Evolutionary conservation across 192 early-diverging fungal species (phyloP).

Genomic region (Backusella sp.): DNA sequence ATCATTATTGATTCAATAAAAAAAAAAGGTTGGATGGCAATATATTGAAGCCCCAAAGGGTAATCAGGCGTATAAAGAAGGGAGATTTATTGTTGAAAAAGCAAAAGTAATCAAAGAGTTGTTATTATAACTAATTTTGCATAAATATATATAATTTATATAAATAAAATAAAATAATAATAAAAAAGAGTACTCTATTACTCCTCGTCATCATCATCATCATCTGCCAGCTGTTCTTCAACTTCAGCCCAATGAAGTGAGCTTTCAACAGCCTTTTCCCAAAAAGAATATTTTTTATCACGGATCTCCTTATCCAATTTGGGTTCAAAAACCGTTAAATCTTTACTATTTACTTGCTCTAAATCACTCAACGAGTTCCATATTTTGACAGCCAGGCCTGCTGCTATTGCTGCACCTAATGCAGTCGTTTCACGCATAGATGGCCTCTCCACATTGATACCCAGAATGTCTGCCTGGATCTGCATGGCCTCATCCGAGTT

Average conservation of each 20-base stretch:
- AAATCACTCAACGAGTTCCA: conserved; percentile 57
- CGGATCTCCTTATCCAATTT: conserved; percentile 49
- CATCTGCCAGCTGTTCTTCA: neutral
- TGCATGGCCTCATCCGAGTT: conserved; percentile 90
- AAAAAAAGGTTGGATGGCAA: conserved; percentile 50
- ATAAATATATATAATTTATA: neutral
- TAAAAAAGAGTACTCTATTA: neutral
- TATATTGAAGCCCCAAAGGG: conserved; percentile 56
- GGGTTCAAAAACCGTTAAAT: conserved; percentile 42
- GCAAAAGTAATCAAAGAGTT: conserved; percentile 53
- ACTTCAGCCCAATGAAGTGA: conserved; percentile 58
- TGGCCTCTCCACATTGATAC: conserved; percentile 78
- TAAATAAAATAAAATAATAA: neutral
- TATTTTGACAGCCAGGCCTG: conserved; percentile 53
- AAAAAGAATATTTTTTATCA: conserved; percentile 54
- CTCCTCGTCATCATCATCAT: neutral
- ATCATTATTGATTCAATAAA: neutral
- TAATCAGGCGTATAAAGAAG: conserved; percentile 59
- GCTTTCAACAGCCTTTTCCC: conserved; percentile 77
- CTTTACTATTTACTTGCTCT: conserved; percentile 53
- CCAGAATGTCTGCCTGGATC: conserved; percentile 81
- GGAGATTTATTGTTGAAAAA: conserved; percentile 57
- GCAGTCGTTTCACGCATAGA: conserved; percentile 91
- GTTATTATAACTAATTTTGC: conserved; percentile 2
- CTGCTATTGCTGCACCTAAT: conserved; percentile 88